Percentiles rank a stretch among this genome's conserved stretches.
These are phyloP conservation scores for Brettanomyces custersianus DNA, from an alignment of 805 yeast genomes.

Conservation along the genomic window DNA sequence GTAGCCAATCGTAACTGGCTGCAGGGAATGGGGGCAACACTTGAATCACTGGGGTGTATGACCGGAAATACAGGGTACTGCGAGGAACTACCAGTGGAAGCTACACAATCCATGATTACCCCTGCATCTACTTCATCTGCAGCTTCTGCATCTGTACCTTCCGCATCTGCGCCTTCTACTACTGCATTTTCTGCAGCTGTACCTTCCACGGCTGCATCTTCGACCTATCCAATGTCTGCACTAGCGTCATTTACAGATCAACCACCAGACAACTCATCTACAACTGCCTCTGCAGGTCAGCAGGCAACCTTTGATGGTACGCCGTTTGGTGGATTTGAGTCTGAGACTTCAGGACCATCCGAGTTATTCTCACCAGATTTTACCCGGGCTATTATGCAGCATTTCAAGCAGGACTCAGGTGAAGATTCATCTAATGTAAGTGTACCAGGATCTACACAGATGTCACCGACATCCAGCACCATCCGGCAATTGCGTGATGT, in stretches of 20 bases:
- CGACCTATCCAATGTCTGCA: too few species aligned
- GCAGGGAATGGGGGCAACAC: conserved; percentile 2
- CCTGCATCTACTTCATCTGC: not conserved
- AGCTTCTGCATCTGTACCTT: not conserved
- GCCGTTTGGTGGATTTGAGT: too few species aligned
- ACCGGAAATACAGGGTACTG: not conserved
- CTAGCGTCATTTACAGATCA: too few species aligned
- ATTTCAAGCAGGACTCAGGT: conserved; percentile 6
- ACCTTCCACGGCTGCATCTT: not conserved
- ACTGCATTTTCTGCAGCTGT: not conserved
- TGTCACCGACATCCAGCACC: too few species aligned
- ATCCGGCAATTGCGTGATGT: too few species aligned
- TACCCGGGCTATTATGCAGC: conserved; percentile 16
- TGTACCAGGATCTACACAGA: too few species aligned
- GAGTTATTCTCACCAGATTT: conserved; percentile 19
- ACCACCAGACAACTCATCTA: too few species aligned
- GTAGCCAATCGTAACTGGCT: not conserved
- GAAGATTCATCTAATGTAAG: not conserved
- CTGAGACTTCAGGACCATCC: not conserved
- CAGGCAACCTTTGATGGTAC: too few species aligned
- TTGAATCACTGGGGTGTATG: conserved; percentile 1
- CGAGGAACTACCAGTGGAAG: not conserved
- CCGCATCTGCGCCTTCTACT: not conserved
- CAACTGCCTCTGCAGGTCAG: too few species aligned
- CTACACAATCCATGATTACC: too few species aligned